These are phyloP conservation scores for Phytophthora citrophthora DNA, from an alignment of 352 stramenopile species.

Conservation along the genomic window DNA sequence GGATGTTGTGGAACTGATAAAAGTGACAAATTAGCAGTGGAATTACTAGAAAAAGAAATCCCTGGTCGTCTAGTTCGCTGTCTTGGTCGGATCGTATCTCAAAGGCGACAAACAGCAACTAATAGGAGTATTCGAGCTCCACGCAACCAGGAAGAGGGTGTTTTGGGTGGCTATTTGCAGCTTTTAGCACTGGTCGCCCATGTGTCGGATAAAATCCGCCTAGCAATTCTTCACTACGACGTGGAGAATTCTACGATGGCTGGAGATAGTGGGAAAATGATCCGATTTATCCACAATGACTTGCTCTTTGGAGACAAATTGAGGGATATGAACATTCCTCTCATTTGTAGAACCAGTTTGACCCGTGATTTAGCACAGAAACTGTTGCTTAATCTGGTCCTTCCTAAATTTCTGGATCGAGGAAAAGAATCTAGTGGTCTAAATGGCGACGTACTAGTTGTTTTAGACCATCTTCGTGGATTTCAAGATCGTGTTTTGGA, in stretches of 20 bases:
- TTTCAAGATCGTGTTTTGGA: slow-evolving; percentile 40
- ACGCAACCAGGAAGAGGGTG: slow-evolving; percentile 9
- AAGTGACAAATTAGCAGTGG: slow-evolving; percentile 5
- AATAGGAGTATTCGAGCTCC: slow-evolving; percentile 1
- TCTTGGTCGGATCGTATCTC: slow-evolving; percentile 15
- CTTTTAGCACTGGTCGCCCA: slow-evolving; percentile 21
- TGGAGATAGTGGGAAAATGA: slow-evolving; percentile 5
- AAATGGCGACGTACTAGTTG: slow-evolving; percentile 14
- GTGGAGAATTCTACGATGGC: background rate
- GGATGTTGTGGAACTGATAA: slow-evolving; percentile 2
- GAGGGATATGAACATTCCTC: background rate
- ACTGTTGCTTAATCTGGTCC: slow-evolving; percentile 25
- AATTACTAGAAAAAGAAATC: slow-evolving; percentile 17
- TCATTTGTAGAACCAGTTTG: slow-evolving; percentile 22
- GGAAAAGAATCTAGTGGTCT: background rate
- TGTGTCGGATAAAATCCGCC: slow-evolving; percentile 25
- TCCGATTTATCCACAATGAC: slow-evolving; percentile 23
- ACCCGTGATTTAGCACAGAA: slow-evolving; percentile 22
- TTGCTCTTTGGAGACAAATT: slow-evolving; percentile 27
- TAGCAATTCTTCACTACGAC: slow-evolving; percentile 4
- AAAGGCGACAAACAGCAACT: slow-evolving; percentile 6
- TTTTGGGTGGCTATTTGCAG: slow-evolving; percentile 26
- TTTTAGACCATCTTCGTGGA: slow-evolving; percentile 23
- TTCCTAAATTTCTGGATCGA: slow-evolving; percentile 6
- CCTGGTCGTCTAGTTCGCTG: slow-evolving; percentile 15